Conservation (phyloP, 2,329 filamentous ascomycete species). For the Coccinonectria pachysandricola region DNA sequence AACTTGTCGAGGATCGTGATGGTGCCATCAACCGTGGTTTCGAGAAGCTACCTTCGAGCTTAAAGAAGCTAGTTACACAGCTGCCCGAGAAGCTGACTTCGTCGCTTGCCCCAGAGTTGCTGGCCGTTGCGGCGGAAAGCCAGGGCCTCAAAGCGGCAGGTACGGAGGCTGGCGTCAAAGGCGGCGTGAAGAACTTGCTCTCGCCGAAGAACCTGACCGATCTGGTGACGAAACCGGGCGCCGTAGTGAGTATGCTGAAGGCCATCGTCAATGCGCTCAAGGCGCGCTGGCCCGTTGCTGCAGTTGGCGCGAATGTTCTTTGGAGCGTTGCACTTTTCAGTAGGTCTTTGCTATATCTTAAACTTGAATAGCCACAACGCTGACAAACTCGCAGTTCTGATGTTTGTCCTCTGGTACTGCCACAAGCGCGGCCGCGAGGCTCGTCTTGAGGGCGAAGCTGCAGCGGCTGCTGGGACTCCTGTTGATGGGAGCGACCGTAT, state of each 20-base stretch:
- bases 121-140: conserved; percentile 69
- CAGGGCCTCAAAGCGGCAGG: conserved; percentile 52
- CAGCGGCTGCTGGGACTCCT: conserved; percentile 21
- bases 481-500: conserved; percentile 31
- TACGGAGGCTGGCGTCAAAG: conserved; percentile 47
- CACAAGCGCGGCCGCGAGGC: conserved; percentile 88
- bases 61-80: conserved; percentile 79
- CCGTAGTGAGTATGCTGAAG: conserved; percentile 71
- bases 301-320: conserved; percentile 83
- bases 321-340: conserved; percentile 82
- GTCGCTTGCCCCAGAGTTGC: conserved; percentile 66
- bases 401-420: conserved; percentile 97
- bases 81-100: conserved; percentile 74
- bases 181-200: conserved; percentile 55
- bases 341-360: too few relatives aligned
- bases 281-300: conserved; percentile 77
- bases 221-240: conserved; percentile 76
- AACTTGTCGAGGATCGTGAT: conserved; percentile 50
- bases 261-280: conserved; percentile 88
- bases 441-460: conserved; percentile 55
- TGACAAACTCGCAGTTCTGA: too few relatives aligned
- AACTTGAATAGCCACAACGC: too few relatives aligned
- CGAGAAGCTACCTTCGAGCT: conserved; percentile 61
- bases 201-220: conserved; percentile 65
- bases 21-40: conserved; percentile 49